A percentile compares a stretch with the other conserved stretches of the same genome.
Conservation (phyloP, 257 asterid genomes). For the Galeopsis tetrahit region DNA sequence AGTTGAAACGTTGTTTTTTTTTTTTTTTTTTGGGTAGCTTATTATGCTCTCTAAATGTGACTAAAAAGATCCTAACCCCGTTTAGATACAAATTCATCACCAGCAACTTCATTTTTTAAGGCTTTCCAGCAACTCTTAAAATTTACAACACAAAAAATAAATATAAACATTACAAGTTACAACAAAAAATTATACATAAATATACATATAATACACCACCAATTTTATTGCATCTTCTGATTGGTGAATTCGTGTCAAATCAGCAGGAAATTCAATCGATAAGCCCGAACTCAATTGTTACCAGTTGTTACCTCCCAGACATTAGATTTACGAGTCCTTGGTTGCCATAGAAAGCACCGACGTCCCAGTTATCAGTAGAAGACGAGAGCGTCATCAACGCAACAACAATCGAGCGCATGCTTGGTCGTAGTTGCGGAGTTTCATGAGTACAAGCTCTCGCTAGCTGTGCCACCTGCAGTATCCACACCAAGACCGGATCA, state of each 20-base stretch:
- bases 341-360: constrained; percentile 75
- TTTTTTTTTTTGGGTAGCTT: no score
- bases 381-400: constrained; percentile 92
- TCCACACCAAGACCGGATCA: neutral
- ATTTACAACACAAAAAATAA: no score
- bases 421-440: constrained; percentile 81
- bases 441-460: constrained; percentile 92
- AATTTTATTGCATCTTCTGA: neutral
- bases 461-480: constrained; percentile 70
- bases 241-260: neutral
- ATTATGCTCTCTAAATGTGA: no score
- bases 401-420: constrained; percentile 89
- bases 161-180: neutral
- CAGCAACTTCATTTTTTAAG: neutral
- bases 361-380: constrained; percentile 89
- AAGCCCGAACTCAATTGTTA: neutral
- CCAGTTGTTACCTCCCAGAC: constrained; percentile 70
- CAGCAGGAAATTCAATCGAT: neutral
- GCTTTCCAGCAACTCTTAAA: neutral
- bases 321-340: constrained; percentile 67
- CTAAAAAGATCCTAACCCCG: neutral
- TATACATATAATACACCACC: neutral
- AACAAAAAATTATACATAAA: neutral
- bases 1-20: no score
- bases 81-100: neutral